Percentiles rank a stretch among this genome's conserved stretches.
phyloP scores from a whole-genome alignment of 164 flowering plant species.

The Piper longum region DNA sequence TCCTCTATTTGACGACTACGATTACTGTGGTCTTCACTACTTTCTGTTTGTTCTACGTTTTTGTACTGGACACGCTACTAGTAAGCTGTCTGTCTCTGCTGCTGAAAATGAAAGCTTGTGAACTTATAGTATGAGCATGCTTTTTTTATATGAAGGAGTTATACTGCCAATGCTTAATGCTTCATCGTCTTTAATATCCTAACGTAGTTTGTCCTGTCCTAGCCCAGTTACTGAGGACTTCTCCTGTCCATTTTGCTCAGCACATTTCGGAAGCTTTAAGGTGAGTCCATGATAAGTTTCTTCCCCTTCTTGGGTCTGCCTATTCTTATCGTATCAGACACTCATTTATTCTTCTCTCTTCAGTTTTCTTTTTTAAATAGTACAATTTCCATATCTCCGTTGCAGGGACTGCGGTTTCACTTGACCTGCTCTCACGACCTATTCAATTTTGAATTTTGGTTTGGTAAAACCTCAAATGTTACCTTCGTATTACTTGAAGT shows the following conservation, averaged over 20 bases:
- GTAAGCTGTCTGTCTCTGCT: too few species aligned
- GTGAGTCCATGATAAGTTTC: slow-evolving; percentile 18
- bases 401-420: slow-evolving; percentile 80
- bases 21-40: neutral
- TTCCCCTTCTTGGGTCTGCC: neutral
- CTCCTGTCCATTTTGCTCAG: slow-evolving; percentile 87
- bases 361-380: neutral
- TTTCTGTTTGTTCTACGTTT: too few species aligned
- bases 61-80: neutral
- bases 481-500: slow-evolving; percentile 6
- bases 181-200: neutral
- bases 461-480: slow-evolving; percentile 31
- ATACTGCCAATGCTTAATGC: neutral
- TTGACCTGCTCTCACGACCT: slow-evolving; percentile 70
- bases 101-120: too few species aligned
- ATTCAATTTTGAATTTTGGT: slow-evolving; percentile 95
- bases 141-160: too few species aligned
- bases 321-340: neutral
- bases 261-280: slow-evolving; percentile 78
- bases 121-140: too few species aligned
- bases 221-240: slow-evolving; percentile 83
- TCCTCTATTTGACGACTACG: neutral
- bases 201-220: neutral
- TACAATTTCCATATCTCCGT: neutral
- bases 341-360: neutral